Evolutionary conservation across 2,329 filamentous ascomycete species (phyloP).

Genomic region (Ophiostoma tasmaniense): DNA sequence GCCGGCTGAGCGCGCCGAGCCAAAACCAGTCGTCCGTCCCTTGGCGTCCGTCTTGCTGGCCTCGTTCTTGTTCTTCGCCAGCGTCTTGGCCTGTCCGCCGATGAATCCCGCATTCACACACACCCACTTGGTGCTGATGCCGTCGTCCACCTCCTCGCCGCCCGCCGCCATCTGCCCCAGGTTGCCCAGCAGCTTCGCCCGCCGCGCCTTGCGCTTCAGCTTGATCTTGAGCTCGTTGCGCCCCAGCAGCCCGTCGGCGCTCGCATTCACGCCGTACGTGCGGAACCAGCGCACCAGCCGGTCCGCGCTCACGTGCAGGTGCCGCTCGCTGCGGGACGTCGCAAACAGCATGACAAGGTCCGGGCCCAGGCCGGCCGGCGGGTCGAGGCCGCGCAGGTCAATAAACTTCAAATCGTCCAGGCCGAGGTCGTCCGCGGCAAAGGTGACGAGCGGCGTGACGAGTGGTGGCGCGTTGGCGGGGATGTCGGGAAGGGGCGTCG

Average conservation of each 20-base stretch:
- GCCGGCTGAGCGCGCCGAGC: slow-evolving; percentile 37
- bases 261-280: slow-evolving; percentile 62
- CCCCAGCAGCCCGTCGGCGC: slow-evolving; percentile 81
- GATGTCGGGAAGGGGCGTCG: slow-evolving; percentile 40
- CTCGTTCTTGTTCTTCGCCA: background rate
- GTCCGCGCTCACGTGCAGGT: slow-evolving; percentile 84
- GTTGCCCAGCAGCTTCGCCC: slow-evolving; percentile 70
- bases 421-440: slow-evolving; percentile 75
- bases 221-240: slow-evolving; percentile 88
- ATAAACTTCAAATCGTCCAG: slow-evolving; percentile 72
- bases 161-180: slow-evolving; percentile 33
- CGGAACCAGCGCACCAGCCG: slow-evolving; percentile 82
- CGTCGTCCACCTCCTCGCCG: slow-evolving; percentile 59
- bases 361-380: slow-evolving; percentile 76
- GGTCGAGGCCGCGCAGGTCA: slow-evolving; percentile 76
- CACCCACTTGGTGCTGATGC: slow-evolving; percentile 89
- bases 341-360: slow-evolving; percentile 90
- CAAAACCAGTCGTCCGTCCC: slow-evolving; percentile 69
- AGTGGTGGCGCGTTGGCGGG: slow-evolving; percentile 64
- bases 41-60: slow-evolving; percentile 25
- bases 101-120: slow-evolving; percentile 80
- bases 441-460: slow-evolving; percentile 63
- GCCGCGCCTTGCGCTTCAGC: slow-evolving; percentile 68
- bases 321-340: slow-evolving; percentile 84
- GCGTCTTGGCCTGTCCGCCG: too few relatives aligned